phyloP scores from a whole-genome alignment of 2,329 filamentous ascomycete genomes.

The Fusarium lateritium region DNA sequence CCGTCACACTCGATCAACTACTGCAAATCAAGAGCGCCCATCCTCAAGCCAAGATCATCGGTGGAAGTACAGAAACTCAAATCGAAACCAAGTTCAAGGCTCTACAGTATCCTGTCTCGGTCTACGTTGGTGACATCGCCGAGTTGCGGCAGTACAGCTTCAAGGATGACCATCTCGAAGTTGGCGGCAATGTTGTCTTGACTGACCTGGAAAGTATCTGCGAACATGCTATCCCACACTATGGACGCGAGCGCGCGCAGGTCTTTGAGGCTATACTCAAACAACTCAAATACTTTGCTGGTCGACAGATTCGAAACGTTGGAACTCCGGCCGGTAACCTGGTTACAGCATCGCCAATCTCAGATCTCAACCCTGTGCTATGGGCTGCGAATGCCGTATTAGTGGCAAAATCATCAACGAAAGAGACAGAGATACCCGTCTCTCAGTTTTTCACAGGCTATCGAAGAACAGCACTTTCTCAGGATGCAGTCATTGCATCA shows the following conservation, averaged over 20 bases:
- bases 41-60: constrained; percentile 92
- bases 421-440: constrained; percentile 91
- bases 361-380: constrained; percentile 94
- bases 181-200: constrained; percentile 92
- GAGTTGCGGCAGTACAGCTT: constrained; percentile 88
- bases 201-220: constrained; percentile 93
- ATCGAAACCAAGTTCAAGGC: constrained; percentile 99
- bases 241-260: constrained; percentile 79
- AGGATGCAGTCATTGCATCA: constrained; percentile 86
- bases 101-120: constrained; percentile 88
- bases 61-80: constrained; percentile 96
- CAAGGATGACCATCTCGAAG: constrained; percentile 85
- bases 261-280: constrained; percentile 93
- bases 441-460: constrained; percentile 94
- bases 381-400: constrained; percentile 88
- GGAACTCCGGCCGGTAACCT: constrained; percentile 96
- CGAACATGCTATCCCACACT: constrained; percentile 82
- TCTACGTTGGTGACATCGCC: constrained; percentile 93
- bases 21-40: constrained; percentile 91
- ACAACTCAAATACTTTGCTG: constrained; percentile 94
- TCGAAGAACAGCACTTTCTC: constrained; percentile 83
- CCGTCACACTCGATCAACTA: constrained; percentile 87
- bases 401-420: constrained; percentile 81
- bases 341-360: constrained; percentile 95
- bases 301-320: constrained; percentile 96